A percentile compares a stretch with the other conserved stretches of the same genome.
Conservation (phyloP, 306 rosid genomes). For the Ormosia emarginata region DNA sequence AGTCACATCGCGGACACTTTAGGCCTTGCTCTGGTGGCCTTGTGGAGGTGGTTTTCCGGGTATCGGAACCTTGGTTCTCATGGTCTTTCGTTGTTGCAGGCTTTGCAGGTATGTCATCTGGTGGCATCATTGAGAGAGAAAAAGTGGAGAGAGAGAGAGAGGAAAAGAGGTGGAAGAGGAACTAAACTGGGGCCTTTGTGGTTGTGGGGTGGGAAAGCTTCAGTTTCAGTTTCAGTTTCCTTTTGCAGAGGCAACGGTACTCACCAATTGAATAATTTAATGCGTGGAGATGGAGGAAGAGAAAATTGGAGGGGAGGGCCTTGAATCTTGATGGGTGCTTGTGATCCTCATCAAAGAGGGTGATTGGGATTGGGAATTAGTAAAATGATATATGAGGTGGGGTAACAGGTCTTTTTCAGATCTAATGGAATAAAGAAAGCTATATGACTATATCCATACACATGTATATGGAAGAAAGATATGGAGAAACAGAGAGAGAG, state of each 20-base stretch:
- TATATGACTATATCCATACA: background rate
- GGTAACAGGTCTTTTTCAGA: constrained; percentile 38
- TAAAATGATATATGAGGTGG: constrained; percentile 26
- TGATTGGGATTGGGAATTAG: constrained; percentile 25
- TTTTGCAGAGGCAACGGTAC: constrained; percentile 55
- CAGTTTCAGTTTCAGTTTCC: constrained; percentile 39
- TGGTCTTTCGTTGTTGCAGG: constrained; percentile 10
- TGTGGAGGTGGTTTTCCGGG: constrained; percentile 16
- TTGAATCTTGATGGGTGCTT: constrained; percentile 45
- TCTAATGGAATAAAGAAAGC: constrained; percentile 56
- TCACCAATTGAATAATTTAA: constrained; percentile 60
- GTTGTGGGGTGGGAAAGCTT: constrained; percentile 2
- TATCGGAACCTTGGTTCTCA: constrained; percentile 26
- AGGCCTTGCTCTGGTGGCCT: constrained; percentile 44
- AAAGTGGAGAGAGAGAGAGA: too few species aligned
- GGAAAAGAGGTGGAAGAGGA: background rate
- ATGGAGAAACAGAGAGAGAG: background rate
- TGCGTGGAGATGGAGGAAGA: constrained; percentile 43
- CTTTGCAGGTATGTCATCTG: constrained; percentile 33
- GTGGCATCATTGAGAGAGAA: constrained; percentile 34
- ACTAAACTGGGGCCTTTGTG: constrained; percentile 1
- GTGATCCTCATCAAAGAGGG: constrained; percentile 60
- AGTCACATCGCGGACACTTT: constrained; percentile 86
- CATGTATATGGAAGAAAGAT: constrained; percentile 13
- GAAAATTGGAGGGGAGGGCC: constrained; percentile 24